Evolutionary conservation across 352 stramenopile genomes (phyloP), one percentile per base, ranked within the genome.

Genomic region (Phytopythium sindhum): DNA sequence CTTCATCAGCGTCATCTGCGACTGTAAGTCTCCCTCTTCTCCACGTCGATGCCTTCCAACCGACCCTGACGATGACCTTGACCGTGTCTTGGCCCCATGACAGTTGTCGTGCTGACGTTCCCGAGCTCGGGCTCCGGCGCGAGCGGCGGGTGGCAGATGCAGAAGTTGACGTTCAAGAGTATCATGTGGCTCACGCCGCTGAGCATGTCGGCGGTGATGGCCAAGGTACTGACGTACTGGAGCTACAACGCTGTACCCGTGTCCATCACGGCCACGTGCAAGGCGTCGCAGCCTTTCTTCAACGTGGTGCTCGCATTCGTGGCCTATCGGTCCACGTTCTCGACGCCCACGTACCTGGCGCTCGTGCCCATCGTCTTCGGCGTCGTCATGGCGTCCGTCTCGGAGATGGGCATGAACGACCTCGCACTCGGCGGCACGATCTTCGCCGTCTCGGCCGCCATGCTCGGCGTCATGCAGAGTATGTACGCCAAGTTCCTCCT

Each of bases 401-500:
- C 87, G 7, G 87, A 95, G 66, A 93, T 95, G 77, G 73, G 85
- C 63, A 93, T 95, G 72, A 95, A 95, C 63, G 71, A 93, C 35
- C 68, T 95, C 35, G 87, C 85, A 0, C 74, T 89, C 48, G 74
- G 77, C 6, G 87, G 87, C 15, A 67, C 80, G 17, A 68, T 90
- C 47, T 94, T 92, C 61, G 87, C 87, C 14, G 71, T 94, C 3
- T 80, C 72, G 28, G 91, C 87, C 17, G 83, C 87, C 10, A 63
- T 95, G 52, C 72, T 93, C 28, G 85, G 87, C 39, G 87, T 95
- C 24, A 87, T 95, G 75, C 82, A 91, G 67, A 95, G 87, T 66
- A 95, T 95, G 87, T 95, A 92, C 57, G 83, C 87, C 58, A 95
- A 95, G 68, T 94, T 90, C 53, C 68, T 95, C 10, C 68, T 95